Evolutionary conservation across 1,284 basidiomycete genomes (phyloP), one percentile per base, ranked within the genome.

Genomic region (Sanghuangporus sanghuang): DNA sequence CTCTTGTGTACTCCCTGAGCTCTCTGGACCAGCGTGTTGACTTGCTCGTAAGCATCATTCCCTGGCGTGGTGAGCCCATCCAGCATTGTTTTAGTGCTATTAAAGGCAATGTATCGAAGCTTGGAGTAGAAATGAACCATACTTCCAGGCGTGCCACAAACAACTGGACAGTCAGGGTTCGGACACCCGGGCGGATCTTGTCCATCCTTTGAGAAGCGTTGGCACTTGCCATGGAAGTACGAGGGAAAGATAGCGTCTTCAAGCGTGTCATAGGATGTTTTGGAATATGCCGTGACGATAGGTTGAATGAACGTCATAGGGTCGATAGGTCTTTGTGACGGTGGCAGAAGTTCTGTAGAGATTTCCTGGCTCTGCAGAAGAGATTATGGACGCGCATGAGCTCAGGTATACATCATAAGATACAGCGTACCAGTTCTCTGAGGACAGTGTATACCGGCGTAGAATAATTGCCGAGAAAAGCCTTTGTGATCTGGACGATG

Each of bases 71-170:
- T 68, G 57, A 81, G 67, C 1, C 71, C 68, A 52, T 73, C 63
- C 39, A 85, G 68, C 23, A 77, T 66, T 8, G 68, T 64, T 35
- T 66, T 71, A n/a, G 80, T 81, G 61, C 78, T 67, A 57, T 82
- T 77, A 73, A 77, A 85, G 6, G 78, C 83, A 70, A 86, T 81
- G 62, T 69, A 74, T 46, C 75, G 70, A 35, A 90, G 75, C 32
- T 69, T 78, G 9, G 76, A 61, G 72, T 80, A 90, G 75, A 84
- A 87, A 73, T 90, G 86, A 6, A 86, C 81, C 68, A 91, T 74
- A 6, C 88, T 90, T 14, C 89, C 89, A n/a, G 89, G 87, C 6
- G 89, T 91, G 69, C 89, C 89, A 68, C 89, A 90, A 50, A 89
- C 81, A 63, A 89, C 81, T 39, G 86, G 82, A 71, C 89, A 91